Conservation (phyloP, 2,329 filamentous ascomycete species). For the Onygenales sp. region DNA sequence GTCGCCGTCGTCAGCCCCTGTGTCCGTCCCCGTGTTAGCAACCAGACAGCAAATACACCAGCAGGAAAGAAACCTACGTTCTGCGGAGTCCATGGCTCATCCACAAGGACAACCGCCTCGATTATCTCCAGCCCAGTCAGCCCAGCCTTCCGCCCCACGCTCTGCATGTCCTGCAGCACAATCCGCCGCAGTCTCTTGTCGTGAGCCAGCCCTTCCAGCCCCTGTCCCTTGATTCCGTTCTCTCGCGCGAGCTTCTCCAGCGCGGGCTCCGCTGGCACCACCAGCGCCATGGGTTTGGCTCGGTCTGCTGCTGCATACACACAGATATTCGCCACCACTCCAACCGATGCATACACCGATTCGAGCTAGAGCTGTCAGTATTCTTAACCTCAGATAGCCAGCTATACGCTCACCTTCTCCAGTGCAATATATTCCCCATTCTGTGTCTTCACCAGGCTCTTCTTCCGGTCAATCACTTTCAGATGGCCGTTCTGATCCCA, state of each 20-base stretch:
- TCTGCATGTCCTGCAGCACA: conserved; percentile 30
- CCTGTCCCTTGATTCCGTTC: conserved; percentile 28
- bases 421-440: conserved; percentile 95
- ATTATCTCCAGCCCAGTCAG: conserved; percentile 32
- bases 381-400: not conserved
- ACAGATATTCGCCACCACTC: conserved; percentile 46
- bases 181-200: conserved; percentile 31
- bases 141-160: conserved; percentile 23
- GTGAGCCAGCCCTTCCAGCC: conserved; percentile 19
- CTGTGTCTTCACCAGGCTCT: conserved; percentile 93
- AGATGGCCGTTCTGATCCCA: conserved; percentile 73
- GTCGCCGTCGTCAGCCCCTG: conserved; percentile 2
- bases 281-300: conserved; percentile 46
- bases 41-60: not conserved
- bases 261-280: conserved; percentile 54
- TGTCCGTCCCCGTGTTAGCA: not conserved
- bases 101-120: conserved; percentile 31
- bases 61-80: conserved; percentile 41
- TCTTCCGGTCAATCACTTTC: conserved; percentile 87
- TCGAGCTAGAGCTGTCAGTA: conserved; percentile 52
- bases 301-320: conserved; percentile 44
- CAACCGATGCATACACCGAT: conserved; percentile 60
- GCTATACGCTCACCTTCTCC: conserved; percentile 48
- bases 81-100: conserved; percentile 35
- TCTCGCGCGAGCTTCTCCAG: conserved; percentile 51